Evolutionary conservation across 768 basidiomycete species (phyloP), one percentile per base, ranked within the genome.

Genomic region (Trametes cubensis): DNA sequence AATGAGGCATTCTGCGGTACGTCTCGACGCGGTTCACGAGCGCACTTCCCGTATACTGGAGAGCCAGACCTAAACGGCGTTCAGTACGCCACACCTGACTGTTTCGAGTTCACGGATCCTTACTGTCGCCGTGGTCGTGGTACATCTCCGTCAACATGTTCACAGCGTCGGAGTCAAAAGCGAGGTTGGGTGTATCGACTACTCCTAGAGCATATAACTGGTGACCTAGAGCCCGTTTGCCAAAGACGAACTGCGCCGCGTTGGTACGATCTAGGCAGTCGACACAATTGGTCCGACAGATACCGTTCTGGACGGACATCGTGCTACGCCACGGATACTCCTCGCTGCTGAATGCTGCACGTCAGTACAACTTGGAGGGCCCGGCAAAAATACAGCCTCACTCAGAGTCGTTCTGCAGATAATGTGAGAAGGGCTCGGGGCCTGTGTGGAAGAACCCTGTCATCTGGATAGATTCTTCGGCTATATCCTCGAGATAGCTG

Each of bases 91-190:
- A 25, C 30, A 3, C 17, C 2, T 28, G 21, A 21, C 21, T 5
- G 28, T 42, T 25, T 45, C 55, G 45, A 28, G n/a, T 40, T 13
- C n/a, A 48, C 30, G 17, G 21, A 58, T 15, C 75, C 90, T 70
- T 70, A 94, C 94, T 95, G 71, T 97, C 94, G 1, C 94, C 94
- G 67, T 97, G 95, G 73, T 97, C 94, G 71, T 96, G 94, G 73
- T 95, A 98, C 95, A 99, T 98, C 76, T 97, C 94, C 4, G 95
- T 98, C 67, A 99, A 71, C 85, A 98, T 95, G 72, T 95, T 94
- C 42, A 95, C 91, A 1, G 94, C 95, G 73, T 96, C 95, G 11
- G 91, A 94, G 69, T 96, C 94, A 70, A 96, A 96, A 0, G 87
- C 84, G 40, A 99, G 78, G 69, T 94, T 87, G 0, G 96, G 95